Evolutionary conservation across 805 yeast species (phyloP).

Genomic region (Metschnikowia santaceciliae): DNA sequence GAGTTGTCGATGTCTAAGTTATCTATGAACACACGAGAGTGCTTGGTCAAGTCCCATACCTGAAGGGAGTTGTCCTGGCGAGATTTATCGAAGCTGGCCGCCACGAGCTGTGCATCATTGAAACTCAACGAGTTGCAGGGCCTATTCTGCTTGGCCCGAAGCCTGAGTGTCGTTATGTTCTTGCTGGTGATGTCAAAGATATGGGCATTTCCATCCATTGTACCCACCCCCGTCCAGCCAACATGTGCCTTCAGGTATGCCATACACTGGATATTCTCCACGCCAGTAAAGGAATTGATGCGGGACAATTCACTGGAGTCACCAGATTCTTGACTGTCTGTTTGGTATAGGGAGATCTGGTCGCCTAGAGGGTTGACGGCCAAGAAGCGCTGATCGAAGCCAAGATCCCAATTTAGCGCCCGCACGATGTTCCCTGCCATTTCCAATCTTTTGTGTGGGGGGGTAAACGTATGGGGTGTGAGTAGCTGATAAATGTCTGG

Average conservation of each 20-base stretch:
- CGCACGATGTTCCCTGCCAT: conserved; percentile 62
- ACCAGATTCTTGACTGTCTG: conserved; percentile 37
- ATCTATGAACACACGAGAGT: conserved; percentile 31
- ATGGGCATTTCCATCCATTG: conserved; percentile 61
- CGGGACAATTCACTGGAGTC: conserved; percentile 51
- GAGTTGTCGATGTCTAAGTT: conserved; percentile 36
- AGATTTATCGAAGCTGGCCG: conserved; percentile 75
- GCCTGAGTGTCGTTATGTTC: conserved; percentile 32
- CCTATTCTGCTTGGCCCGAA: conserved; percentile 62
- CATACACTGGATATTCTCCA: conserved; percentile 63
- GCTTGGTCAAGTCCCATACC: conserved; percentile 74
- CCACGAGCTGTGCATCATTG: conserved; percentile 60
- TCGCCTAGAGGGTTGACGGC: conserved; percentile 79
- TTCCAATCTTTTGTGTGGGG: neutral
- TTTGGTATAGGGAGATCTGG: conserved; percentile 58
- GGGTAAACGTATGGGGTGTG: neutral
- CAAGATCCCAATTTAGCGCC: conserved; percentile 58
- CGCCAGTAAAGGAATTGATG: conserved; percentile 54
- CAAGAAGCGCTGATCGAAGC: conserved; percentile 52
- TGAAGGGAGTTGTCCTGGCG: conserved; percentile 73
- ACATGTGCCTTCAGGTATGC: conserved; percentile 52
- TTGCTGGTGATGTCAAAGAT: conserved; percentile 54
- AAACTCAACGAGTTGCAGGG: conserved; percentile 75
- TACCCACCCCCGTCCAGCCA: conserved; percentile 73
- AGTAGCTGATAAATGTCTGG: neutral